A percentile compares a stretch with the other conserved stretches of the same genome.
Conservation (phyloP, 768 basidiomycete genomes). For the Naganishia friedmannii region DNA sequence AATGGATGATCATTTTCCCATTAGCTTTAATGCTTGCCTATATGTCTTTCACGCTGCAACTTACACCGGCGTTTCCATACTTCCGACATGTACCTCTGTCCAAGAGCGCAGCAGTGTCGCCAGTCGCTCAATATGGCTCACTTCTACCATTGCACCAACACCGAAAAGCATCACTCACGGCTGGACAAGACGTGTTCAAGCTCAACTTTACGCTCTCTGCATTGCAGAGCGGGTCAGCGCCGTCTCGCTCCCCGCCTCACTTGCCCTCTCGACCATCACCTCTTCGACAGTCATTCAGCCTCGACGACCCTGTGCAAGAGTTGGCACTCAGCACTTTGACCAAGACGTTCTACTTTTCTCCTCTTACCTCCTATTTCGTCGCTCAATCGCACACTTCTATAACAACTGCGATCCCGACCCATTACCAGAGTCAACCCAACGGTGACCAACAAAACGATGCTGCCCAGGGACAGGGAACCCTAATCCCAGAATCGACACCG, state of each 20-base stretch:
- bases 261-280: slow-evolving; percentile 4
- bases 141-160: slow-evolving; percentile 9
- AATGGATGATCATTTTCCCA: slow-evolving; percentile 12
- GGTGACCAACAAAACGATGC: not conserved
- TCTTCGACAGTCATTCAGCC: slow-evolving; percentile 3
- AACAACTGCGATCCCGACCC: not conserved
- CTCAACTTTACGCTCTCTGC: slow-evolving; percentile 10
- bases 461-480: not conserved
- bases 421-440: not conserved
- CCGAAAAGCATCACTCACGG: not conserved
- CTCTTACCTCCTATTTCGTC: not conserved
- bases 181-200: not conserved
- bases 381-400: not conserved
- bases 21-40: slow-evolving; percentile 9
- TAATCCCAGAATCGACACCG: not conserved
- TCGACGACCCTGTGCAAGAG: not conserved
- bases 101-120: not conserved
- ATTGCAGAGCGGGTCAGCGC: no score
- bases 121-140: not conserved
- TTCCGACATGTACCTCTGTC: not conserved
- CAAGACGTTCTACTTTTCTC: slow-evolving; percentile 11
- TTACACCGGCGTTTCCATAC: slow-evolving; percentile 6
- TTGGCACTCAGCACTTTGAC: not conserved
- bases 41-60: slow-evolving; percentile 12
- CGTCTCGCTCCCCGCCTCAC: slow-evolving; percentile 1